These are phyloP conservation scores for Calonectria crousiana DNA, from an alignment of 2,329 filamentous ascomycete species.

Conservation along the genomic window DNA sequence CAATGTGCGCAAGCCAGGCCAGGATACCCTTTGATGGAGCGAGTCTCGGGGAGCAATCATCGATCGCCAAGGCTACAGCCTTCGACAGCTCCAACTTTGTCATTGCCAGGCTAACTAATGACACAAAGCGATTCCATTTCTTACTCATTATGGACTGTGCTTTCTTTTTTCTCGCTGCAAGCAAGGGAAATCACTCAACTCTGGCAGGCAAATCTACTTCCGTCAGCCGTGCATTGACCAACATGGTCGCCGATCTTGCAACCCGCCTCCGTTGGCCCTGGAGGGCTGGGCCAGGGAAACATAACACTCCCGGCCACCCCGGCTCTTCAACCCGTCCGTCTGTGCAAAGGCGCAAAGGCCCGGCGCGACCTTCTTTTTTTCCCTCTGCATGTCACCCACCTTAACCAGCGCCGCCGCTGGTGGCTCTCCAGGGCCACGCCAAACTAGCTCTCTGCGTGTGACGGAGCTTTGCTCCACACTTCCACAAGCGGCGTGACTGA, in stretches of 20 bases:
- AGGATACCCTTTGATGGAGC: background rate
- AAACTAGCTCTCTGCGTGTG: conserved; percentile 42
- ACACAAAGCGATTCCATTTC: background rate
- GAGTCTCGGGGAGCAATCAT: conserved; percentile 13
- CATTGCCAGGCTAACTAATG: background rate
- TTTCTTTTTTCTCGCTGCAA: background rate
- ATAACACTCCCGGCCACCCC: background rate
- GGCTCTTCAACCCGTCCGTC: background rate
- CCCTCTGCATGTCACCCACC: conserved; percentile 45
- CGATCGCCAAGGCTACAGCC: background rate
- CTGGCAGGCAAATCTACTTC: background rate
- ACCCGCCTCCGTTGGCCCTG: conserved; percentile 12
- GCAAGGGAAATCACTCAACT: background rate
- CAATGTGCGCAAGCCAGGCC: background rate
- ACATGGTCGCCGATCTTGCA: conserved; percentile 21
- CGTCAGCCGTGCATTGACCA: background rate
- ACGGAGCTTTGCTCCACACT: conserved; percentile 35
- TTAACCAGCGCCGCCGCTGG: conserved; percentile 35
- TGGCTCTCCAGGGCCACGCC: conserved; percentile 32
- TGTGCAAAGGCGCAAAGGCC: conserved; percentile 15
- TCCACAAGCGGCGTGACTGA: conserved; percentile 34
- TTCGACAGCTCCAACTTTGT: background rate
- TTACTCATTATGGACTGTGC: background rate
- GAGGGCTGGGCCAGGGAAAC: background rate
- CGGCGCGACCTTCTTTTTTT: conserved; percentile 27